A percentile compares a stretch with the other conserved stretches of the same genome.
These are phyloP conservation scores for Euphrasia arctica DNA, from an alignment of 305 asterid species.

Conservation along the genomic window DNA sequence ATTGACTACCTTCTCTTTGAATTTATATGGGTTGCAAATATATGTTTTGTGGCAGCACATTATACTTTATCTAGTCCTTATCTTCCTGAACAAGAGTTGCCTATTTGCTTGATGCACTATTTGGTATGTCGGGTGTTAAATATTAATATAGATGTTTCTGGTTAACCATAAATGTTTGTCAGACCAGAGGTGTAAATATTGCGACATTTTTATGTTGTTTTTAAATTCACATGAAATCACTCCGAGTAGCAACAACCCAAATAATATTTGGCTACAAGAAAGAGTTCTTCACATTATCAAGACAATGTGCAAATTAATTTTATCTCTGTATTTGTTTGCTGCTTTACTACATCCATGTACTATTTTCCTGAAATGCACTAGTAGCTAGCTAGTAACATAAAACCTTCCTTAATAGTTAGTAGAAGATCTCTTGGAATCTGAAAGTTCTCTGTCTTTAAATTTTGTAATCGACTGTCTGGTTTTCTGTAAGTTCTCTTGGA, in stretches of 20 bases:
- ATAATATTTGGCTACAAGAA: neutral
- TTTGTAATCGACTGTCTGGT: neutral
- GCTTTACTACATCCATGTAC: neutral
- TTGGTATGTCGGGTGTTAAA: neutral
- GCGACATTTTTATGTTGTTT: slow-evolving; percentile 5
- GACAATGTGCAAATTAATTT: neutral
- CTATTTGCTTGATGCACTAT: neutral
- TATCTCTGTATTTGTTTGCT: neutral
- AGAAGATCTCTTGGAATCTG: neutral
- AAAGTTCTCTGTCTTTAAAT: neutral
- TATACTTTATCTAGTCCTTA: neutral
- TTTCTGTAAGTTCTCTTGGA: neutral
- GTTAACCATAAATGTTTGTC: neutral
- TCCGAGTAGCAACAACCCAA: neutral
- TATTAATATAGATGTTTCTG: neutral
- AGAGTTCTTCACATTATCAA: neutral
- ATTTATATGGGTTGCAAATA: neutral
- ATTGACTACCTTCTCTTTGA: neutral
- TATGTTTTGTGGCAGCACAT: neutral
- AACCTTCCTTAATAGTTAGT: neutral
- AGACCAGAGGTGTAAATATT: neutral
- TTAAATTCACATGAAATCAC: neutral
- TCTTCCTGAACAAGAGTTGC: neutral
- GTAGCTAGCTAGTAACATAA: neutral
- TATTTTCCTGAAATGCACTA: neutral